phyloP scores from a whole-genome alignment of 73 alveolate species.

The Paramecium biaurelia region DNA sequence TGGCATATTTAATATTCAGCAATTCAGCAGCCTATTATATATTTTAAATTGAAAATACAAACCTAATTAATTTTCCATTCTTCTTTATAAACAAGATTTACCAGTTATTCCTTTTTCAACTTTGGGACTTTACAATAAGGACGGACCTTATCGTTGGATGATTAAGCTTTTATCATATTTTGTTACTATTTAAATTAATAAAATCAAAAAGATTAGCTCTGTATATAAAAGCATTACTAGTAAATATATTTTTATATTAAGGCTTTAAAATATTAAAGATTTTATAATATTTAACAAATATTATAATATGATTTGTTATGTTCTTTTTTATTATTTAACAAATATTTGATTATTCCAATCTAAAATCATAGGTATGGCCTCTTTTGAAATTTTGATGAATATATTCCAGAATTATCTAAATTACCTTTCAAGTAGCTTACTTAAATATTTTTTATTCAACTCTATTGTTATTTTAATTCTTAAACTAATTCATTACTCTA shows the following conservation, averaged over 20 bases:
- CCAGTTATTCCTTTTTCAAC: neutral
- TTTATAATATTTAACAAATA: neutral
- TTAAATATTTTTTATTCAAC: too few relatives aligned
- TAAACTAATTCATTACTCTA: neutral
- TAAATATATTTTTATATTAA: too few relatives aligned
- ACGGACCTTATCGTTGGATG: neutral
- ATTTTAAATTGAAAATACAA: neutral
- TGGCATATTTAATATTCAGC: neutral
- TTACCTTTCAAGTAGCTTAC: neutral
- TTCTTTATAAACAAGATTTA: neutral
- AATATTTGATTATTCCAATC: neutral
- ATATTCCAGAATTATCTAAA: neutral
- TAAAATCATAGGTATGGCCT: neutral
- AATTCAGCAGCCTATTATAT: neutral
- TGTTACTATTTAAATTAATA: neutral
- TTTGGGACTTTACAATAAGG: neutral
- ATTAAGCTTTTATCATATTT: neutral
- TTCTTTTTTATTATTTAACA: neutral
- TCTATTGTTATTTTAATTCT: neutral
- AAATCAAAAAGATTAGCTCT: neutral
- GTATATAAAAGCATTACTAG: neutral
- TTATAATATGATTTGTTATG: neutral
- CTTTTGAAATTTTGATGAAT: neutral
- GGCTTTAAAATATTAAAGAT: neutral
- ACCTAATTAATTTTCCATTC: neutral